Evolutionary conservation across 2,329 filamentous ascomycete genomes (phyloP), one percentile per base, ranked within the genome.

Genomic region (Phoma herbarum): DNA sequence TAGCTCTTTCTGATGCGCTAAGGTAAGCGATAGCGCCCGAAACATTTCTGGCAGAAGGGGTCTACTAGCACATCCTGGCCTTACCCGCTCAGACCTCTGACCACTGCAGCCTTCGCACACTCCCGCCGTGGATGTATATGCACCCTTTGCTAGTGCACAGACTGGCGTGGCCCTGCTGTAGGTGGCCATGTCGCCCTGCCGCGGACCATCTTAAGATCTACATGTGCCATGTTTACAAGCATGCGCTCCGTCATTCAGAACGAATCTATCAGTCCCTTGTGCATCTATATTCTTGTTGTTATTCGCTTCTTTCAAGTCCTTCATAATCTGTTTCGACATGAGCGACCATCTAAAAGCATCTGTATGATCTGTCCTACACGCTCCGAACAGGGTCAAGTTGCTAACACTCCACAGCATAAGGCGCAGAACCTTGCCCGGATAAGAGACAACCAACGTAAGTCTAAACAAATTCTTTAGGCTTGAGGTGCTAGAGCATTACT

Each of bases 361-460:
- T 59, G 72, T 72, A 63, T 23, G 58, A 41, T 44, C 45, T 51
- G 44, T 29, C 48, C 41, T 22, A 10, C 47, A 44, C 22, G 46
- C 14, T 37, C 11, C 37, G 31, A 33, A 12, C 25, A 6, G 16
- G 16, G 31, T 48, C 39, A 31, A 42, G 20, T 25, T 29, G 16
- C 58, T 66, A 28, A 70, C 57, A 12, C 28, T 22, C 20, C 18
- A 6, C 39, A 66, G 61, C 63, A 77, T 59, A 77, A 75, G 59
- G 68, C 70, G 33, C 75, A 78, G 52, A 80, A 80, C 51, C 76
- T 82, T 31, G 83, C 85, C 45, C 87, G 90, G 57, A 88, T 92
- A 65, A 85, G 90, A 63, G 88, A 93, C 68, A 93, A 93, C 69
- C 90, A 93, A 73, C 84, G 74, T 76, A 64, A 69, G 71, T 62